Conservation (phyloP, 208 protist species). For the Acanthamoeba healyi region DNA sequence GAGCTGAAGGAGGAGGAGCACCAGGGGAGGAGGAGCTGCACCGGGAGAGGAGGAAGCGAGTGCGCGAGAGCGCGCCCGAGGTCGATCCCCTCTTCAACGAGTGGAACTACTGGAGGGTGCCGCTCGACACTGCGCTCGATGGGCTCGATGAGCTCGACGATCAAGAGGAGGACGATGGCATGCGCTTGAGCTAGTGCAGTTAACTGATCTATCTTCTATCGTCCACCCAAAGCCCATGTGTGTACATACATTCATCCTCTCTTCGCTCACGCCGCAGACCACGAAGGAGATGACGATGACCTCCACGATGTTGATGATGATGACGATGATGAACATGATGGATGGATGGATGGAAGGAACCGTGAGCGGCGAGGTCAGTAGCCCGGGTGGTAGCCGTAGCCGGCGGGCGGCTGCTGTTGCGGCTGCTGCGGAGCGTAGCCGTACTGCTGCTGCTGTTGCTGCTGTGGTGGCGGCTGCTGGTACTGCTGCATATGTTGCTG, state of each 20-base stretch:
- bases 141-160: not conserved
- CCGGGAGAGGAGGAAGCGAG: not conserved
- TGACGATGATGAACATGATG: too few species aligned
- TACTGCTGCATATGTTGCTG: not conserved
- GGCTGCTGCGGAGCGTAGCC: too few species aligned
- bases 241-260: not conserved
- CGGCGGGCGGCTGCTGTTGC: not conserved
- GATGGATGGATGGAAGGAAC: too few species aligned
- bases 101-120: constrained; percentile 7
- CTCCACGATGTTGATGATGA: too few species aligned
- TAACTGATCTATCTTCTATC: not conserved
- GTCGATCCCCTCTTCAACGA: not conserved
- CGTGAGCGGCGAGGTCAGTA: too few species aligned
- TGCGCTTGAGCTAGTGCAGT: not conserved
- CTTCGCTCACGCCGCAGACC: too few species aligned
- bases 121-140: not conserved
- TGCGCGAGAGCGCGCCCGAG: not conserved
- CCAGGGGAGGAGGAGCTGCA: not conserved
- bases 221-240: not conserved
- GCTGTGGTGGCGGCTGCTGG: not conserved
- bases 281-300: too few species aligned
- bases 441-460: not conserved
- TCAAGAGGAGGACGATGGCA: not conserved
- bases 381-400: constrained; percentile 1
- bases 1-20: not conserved